A percentile compares a stretch with the other conserved stretches of the same genome.
These are phyloP conservation scores for Benincasa hispida DNA, from an alignment of 306 rosid species.

Conservation along the genomic window DNA sequence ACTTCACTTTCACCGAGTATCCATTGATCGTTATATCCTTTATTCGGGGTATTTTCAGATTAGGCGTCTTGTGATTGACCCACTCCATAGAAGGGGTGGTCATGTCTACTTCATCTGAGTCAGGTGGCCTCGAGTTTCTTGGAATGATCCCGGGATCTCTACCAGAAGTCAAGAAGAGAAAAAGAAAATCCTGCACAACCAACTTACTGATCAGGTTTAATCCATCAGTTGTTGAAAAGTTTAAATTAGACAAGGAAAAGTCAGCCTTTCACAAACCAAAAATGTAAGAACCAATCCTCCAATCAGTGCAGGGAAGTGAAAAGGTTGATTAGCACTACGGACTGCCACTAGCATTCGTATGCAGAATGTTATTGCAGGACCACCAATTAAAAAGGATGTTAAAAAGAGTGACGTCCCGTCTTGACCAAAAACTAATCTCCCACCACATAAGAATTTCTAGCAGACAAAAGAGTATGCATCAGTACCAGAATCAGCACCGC, in stretches of 20 bases:
- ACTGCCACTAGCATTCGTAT: conserved; percentile 41
- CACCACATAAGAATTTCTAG: conserved; percentile 80
- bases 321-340: conserved; percentile 19
- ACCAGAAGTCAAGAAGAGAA: conserved; percentile 77
- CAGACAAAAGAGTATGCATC: conserved; percentile 6
- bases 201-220: conserved; percentile 3
- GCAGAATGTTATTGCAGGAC: conserved; percentile 72
- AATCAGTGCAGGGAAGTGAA: conserved; percentile 31
- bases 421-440: conserved; percentile 72
- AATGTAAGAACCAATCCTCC: conserved; percentile 59
- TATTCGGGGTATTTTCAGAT: conserved; percentile 49
- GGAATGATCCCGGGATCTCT: conserved; percentile 93
- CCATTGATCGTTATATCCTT: conserved; percentile 63
- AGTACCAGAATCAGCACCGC: background rate
- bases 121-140: conserved; percentile 52
- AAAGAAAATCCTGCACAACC: conserved; percentile 53
- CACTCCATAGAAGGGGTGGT: conserved; percentile 47
- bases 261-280: conserved; percentile 57
- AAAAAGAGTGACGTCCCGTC: conserved; percentile 60
- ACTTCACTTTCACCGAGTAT: conserved; percentile 61
- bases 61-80: conserved; percentile 33
- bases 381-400: conserved; percentile 66
- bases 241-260: conserved; percentile 3
- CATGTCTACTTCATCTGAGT: conserved; percentile 30
- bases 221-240: conserved; percentile 9